phyloP scores from a whole-genome alignment of 805 yeast genomes.

The Millerozyma miso region DNA sequence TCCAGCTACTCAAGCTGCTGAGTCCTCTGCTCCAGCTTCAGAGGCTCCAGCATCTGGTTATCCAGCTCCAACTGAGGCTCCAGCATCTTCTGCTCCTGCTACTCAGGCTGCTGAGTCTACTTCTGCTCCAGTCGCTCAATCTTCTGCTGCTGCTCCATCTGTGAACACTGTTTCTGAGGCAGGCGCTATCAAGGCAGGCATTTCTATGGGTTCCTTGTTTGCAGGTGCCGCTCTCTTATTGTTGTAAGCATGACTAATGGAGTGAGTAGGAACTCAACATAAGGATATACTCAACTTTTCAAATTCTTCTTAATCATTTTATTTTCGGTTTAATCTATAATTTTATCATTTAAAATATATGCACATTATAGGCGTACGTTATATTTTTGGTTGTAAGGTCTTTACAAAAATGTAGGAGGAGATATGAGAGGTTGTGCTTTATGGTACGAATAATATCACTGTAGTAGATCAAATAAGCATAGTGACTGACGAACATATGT shows the following conservation, averaged over 20 bases:
- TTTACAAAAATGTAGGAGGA: too few relatives aligned
- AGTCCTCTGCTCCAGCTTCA: neutral
- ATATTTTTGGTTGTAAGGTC: too few relatives aligned
- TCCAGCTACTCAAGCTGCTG: neutral
- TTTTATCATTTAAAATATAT: too few relatives aligned
- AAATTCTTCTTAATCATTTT: neutral
- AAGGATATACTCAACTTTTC: neutral
- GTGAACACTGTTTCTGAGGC: conserved; percentile 3
- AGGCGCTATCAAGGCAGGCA: conserved; percentile 1
- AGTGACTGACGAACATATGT: too few relatives aligned
- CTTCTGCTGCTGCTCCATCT: conserved; percentile 3
- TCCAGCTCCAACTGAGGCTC: neutral
- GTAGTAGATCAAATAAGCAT: too few relatives aligned
- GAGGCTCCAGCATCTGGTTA: neutral
- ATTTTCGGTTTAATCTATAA: too few relatives aligned
- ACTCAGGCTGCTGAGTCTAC: conserved; percentile 1
- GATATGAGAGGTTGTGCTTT: too few relatives aligned
- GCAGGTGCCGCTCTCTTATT: conserved; percentile 7
- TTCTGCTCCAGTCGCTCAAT: conserved; percentile 2
- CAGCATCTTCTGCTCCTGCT: neutral
- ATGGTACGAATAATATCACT: too few relatives aligned
- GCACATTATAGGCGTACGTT: neutral
- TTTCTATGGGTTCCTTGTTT: conserved; percentile 4
- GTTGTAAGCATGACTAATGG: conserved; percentile 2
- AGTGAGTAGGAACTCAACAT: neutral